Evolutionary conservation across 2,329 filamentous ascomycete genomes (phyloP).

Genomic region (Metarhizium sp.): DNA sequence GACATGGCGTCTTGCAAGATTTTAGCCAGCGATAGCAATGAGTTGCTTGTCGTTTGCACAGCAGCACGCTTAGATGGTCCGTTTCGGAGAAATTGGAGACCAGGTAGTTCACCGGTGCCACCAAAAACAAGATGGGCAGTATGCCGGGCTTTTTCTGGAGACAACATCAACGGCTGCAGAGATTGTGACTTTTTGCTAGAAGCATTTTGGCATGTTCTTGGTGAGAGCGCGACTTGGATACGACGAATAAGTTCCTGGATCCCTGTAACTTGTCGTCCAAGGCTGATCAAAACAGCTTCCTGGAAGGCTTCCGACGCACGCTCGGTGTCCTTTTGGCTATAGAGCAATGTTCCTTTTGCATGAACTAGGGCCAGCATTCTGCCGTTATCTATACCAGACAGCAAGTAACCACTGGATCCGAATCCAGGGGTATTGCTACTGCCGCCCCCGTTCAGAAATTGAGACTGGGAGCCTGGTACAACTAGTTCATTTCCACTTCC

Average conservation of each 20-base stretch:
- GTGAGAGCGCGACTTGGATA: conserved; percentile 62
- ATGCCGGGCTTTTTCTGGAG: conserved; percentile 72
- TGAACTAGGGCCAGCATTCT: conserved; percentile 89
- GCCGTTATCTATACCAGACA: conserved; percentile 82
- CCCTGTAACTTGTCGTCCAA: conserved; percentile 58
- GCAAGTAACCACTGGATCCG: conserved; percentile 57
- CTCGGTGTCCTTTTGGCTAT: conserved; percentile 73
- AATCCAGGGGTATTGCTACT: conserved; percentile 15
- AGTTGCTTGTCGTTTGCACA: conserved; percentile 90
- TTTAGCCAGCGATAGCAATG: conserved; percentile 86
- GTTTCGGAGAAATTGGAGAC: conserved; percentile 62
- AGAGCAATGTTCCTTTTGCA: conserved; percentile 97
- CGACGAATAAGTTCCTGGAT: conserved; percentile 71
- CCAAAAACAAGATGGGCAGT: conserved; percentile 80
- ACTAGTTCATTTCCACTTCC: neutral
- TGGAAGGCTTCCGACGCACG: conserved; percentile 85
- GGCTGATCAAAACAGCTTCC: conserved; percentile 83
- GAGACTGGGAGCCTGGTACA: neutral
- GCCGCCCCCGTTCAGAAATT: neutral
- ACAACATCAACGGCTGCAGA: conserved; percentile 58
- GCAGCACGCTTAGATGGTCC: conserved; percentile 68
- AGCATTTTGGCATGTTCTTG: conserved; percentile 8
- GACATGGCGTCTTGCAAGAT: conserved; percentile 97
- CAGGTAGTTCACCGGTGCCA: conserved; percentile 65
- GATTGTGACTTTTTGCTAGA: conserved; percentile 4